Percentiles rank a stretch among this genome's conserved stretches.
Conservation (phyloP, 306 rosid species). For the Lagenaria siceraria region DNA sequence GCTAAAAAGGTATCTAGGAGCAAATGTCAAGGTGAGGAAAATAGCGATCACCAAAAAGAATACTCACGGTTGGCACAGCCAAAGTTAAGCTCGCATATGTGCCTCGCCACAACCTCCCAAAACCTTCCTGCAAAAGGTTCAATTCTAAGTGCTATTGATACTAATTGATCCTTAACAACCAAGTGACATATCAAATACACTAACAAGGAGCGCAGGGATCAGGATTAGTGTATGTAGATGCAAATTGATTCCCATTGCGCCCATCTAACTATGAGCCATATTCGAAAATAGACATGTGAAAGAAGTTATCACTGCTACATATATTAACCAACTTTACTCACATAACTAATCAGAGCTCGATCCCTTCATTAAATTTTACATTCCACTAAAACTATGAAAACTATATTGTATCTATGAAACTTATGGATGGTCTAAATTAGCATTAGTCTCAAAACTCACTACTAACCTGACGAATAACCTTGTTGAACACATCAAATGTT, state of each 20-base stretch:
- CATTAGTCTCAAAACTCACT: background rate
- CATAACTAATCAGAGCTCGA: background rate
- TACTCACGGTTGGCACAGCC: constrained; percentile 91
- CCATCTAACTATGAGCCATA: background rate
- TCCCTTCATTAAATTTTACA: background rate
- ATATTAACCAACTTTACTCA: background rate
- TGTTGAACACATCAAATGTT: constrained; percentile 63
- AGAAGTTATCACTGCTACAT: background rate
- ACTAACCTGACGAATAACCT: constrained; percentile 73
- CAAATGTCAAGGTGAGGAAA: background rate
- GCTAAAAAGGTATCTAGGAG: background rate
- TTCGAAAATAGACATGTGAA: background rate
- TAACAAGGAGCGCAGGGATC: background rate
- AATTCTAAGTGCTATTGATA: constrained; percentile 27
- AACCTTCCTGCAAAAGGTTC: constrained; percentile 80
- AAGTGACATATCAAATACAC: constrained; percentile 3
- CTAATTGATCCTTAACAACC: background rate
- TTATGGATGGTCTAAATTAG: background rate
- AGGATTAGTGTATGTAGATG: constrained; percentile 3
- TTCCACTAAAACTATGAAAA: background rate
- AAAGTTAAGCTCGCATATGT: constrained; percentile 78
- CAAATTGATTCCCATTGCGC: background rate
- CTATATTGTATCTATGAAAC: background rate
- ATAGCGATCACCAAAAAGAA: constrained; percentile 1
- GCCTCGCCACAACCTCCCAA: constrained; percentile 83